These are phyloP conservation scores for Fraxinus nigra DNA, from an alignment of 305 asterid species.

Conservation along the genomic window DNA sequence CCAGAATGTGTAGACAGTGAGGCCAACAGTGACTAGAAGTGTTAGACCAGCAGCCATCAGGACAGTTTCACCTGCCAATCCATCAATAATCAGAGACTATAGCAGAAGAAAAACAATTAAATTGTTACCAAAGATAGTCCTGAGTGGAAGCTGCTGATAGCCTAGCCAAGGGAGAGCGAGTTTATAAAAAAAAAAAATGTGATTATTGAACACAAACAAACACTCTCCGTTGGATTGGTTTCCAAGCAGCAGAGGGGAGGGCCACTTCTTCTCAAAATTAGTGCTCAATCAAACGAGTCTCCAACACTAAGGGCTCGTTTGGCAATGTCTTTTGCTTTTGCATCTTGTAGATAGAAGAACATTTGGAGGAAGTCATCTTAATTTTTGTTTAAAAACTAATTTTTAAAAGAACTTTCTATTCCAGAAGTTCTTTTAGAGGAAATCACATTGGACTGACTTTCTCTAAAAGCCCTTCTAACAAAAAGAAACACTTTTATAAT, in stretches of 20 bases:
- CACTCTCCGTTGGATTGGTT: background rate
- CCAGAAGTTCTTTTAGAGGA: too few species aligned
- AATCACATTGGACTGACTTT: too few species aligned
- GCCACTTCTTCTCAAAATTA: background rate
- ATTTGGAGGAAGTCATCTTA: too few species aligned
- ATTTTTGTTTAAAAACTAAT: too few species aligned
- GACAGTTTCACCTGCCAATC: constrained; percentile 40
- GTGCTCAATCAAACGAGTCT: background rate
- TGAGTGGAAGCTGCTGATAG: background rate
- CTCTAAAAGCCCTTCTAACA: too few species aligned
- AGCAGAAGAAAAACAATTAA: background rate
- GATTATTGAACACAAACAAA: background rate
- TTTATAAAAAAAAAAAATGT: too few species aligned
- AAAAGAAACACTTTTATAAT: too few species aligned
- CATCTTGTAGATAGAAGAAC: too few species aligned
- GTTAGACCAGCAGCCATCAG: constrained; percentile 63
- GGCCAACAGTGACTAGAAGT: constrained; percentile 37
- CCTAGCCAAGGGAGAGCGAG: background rate
- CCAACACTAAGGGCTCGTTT: background rate
- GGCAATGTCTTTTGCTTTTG: too few species aligned
- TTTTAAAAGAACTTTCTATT: too few species aligned
- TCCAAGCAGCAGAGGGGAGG: background rate
- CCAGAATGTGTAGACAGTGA: constrained; percentile 63
- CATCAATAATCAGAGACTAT: background rate
- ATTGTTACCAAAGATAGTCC: background rate